Evolutionary conservation across 768 basidiomycete species (phyloP), one percentile per base, ranked within the genome.

Genomic region (Cystobasidium onofrii): DNA sequence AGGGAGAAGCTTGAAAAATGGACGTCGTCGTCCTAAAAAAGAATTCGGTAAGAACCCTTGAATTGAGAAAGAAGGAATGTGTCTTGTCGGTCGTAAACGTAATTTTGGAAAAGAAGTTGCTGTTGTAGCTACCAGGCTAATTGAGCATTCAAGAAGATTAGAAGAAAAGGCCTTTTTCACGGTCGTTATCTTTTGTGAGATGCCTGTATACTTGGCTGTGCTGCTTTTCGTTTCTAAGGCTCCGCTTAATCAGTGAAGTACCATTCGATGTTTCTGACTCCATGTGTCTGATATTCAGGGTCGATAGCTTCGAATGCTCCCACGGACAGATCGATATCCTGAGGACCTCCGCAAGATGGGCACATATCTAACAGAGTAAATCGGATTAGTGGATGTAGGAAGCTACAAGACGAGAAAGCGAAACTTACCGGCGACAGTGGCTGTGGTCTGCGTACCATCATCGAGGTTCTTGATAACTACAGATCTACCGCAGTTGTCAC

Each of bases 261-360:
- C 69, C 69, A 71, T 36, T 60, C 33, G 31, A 71, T 71, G 34
- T 71, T 60, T 39, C 69, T 2, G 69, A 71, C 55, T n/a, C 69
- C 69, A 34, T 71, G 52, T 34, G 69, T 71, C n/a, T 55, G 36
- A 43, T 72, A 66, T 23, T 50, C 31, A 29, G 61, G 41, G 39
- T 74, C 77, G 41, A 77, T 69, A 1, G 75, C 65, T 29, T 69
- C 31, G 39, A 77, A 76, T n/a, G 74, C 69, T 6, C 61, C 75
- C 0, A 52, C 50, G 18, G 77, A 77, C 0, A 76, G 73, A 52
- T 77, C 77, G 55, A 77, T 71, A 60, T 71, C 43, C 15, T 60
- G 9, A 36, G 52, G 31, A 12, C 43, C 43, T 9, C 69, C 55
- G 55, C 69, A 71, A 31, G 31, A 27, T 29, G 69, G 69, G 69